Evolutionary conservation across 495 filamentous ascomycete species (phyloP), one percentile per base, ranked within the genome.

Genomic region (Filosporella fistucella): DNA sequence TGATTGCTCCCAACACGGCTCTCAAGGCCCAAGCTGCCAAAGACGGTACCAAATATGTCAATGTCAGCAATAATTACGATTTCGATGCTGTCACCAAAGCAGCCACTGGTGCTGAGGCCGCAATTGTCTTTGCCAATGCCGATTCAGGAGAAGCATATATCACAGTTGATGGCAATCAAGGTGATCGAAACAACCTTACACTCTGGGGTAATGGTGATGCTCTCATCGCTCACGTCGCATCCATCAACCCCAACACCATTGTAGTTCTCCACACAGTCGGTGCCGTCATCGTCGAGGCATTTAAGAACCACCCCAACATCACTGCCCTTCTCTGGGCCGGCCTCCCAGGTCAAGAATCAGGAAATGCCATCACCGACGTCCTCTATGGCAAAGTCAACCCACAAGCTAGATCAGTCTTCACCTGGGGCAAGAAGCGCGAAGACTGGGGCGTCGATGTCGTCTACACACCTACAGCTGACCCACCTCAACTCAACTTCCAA

Each of bases 241-340:
- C 78, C 16, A 60, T 78, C 51, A 93, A 87, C 70, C 82, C 86
- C 68, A 95, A 96, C 75, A 96, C 91, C 16, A 82, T 98, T 44
- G 87, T 98, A 12, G 79, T 97, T 43, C 85, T 98, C 52, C 91
- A 97, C 66, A 85, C 86, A 3, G 76, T 84, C 7, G 89, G 88
- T 2, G 77, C 91, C 13, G 88, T 96, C 16, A 68, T 95, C 0
- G 57, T 96, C 18, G 77, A 82, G 21, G 75, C 85, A 21, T 95
- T 81, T 71, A 84, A 88, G 50, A 68, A 90, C 52, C 81, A 86
- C 64, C 82, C 85, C n/a, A 97, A 97, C 63, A 77, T 98, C 47
- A 96, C 90, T 8, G 93, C 88, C 21, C 93, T 98, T 32, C 60
- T 97, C 14, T 96, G 89, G 85, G 93, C 91, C 51, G 91, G 91